Base-by-base conservation (phyloP, 164 flowering plant genomes). In the Dillenia turbinata region DNA sequence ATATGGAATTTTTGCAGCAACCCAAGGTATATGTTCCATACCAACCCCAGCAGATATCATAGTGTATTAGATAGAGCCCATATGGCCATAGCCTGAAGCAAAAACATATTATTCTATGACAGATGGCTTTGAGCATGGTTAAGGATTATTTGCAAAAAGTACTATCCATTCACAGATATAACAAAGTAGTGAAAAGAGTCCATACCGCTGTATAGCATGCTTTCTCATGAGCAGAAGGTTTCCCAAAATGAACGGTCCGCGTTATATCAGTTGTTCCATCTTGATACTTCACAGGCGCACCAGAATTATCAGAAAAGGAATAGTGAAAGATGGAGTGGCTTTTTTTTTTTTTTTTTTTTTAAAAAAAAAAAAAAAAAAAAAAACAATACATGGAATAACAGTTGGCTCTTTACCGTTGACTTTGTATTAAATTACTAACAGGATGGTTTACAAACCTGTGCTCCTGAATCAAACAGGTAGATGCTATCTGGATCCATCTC, bases 201-300 rank as follows among this genome's bases (percentile, higher is more conserved):
- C 52, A 82, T 79, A 94, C 99, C 67, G 89, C 90, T 65, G 97
- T 86, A 73, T 91, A 94, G 78, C 95, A 94, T 59, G 88, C 80
- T 77, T 86, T 94, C 70, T 91, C 97, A 86, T 91, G 99, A 14
- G 83, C 78, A 15, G 96, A 86, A 59, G 99, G 96, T 55, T 79
- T 82, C 65, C 99, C 99, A 78, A 91, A 94, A 77, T 94, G 99
- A 67, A 94, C 93, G 1, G 99, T 91, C 60, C 99, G 79, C 16
- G 97, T 94, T 71, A 94, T 89, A 72, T 94, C 99, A 57, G 99
- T 94, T 57, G 99, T 94, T 76, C 99, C 99, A 75, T 94, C 99
- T 62, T 76, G 79, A 82, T 91, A 94, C 99, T 94, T 74, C 62
- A 78, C 51, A 55, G 9, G 26, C 40, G 50, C 57, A 69, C 14